Base-by-base conservation (phyloP, 257 asterid species). In the Capsicum chinense region DNA sequence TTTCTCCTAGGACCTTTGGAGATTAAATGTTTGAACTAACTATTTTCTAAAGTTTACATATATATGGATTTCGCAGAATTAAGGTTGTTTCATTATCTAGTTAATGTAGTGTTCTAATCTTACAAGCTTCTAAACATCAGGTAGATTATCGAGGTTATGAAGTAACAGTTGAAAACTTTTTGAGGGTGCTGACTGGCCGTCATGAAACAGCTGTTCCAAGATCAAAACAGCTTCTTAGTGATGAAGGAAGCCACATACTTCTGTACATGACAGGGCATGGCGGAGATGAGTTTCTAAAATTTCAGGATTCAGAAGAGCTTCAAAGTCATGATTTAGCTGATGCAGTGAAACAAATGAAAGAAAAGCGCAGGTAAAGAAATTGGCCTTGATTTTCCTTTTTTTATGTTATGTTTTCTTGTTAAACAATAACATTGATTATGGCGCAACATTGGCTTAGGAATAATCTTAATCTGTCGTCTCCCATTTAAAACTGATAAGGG, bases 231-330 rank as follows among this genome's bases (percentile, higher is more conserved):
- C 98, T 95, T 79, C 91, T 97, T 67, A 97, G 99, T 90, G 99
- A 97, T 87, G 99, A 97, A 91, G 99, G 98, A 80, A 97, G 99
- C 84, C 99, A 95, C 85, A 89, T 95, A 90, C 97, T 97, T 76
- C 90, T 97, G 44, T 97, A 93, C 89, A 97, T 97, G 98, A 97
- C 98, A 21, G 98, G 99, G 86, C 98, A 97, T 87, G 99, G 99
- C 6, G 99, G 99, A 82, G 98, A 97, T 8, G 97, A 95, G 91
- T 97, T 97, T 90, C 90, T 97, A n/a, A 97, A 97, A 84, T 97
- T 95, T 90, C 98, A 97, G 88, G 99, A 97, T 91, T 89, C 97
- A 4, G 99, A 97, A 88, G 99, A 97, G 91, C 98, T 97, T 86
- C 98, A 97, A 85, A 97, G 98, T 90, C 98, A 95, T 87, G 99